Base-by-base conservation (phyloP, 352 stramenopile genomes). In the Pythium sp. region DNA sequence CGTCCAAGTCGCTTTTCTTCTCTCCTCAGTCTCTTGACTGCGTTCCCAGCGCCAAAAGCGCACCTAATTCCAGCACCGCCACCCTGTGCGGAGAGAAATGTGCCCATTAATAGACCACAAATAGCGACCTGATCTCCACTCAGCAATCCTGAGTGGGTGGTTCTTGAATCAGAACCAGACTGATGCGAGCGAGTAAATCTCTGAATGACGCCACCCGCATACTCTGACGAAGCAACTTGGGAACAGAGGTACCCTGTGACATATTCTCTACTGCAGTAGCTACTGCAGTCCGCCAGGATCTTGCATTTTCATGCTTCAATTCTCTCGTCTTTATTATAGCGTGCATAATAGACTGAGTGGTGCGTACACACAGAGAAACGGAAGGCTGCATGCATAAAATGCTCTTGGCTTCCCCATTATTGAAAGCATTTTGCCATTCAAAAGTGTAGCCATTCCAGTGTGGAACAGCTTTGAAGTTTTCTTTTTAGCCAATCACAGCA, bases 21-120 rank as follows among this genome's bases (percentile, higher is more conserved):
- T 41, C 53, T 20, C n/a, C 12, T 30, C 28, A 4, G 14, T 30
- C 12, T 58, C 26, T n/a, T 59, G 54, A 24, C 28, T 62, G 56
- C 32, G 32, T n/a, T 62, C 34, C 34, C 4, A 20, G 56, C 28
- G 30, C 20, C 18, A 30, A 22, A 36, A 30, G 32, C 5, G 32
- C 34, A 14, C n/a, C 56, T 62, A 62, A 62, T 62, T 62, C 56
- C 9, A 62, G 56, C 41, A 4, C 22, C 5, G 6, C 11, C 32
- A n/a, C 4, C 6, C n/a, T 61, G 47, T 34, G 32, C 56, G 14
- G 56, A 49, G 56, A 24, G 36, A 46, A 24, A 30, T 38, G 1
- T 1, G 1, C n/a, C 56, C 20, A 32, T 49, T 62, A 43, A 62
- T 62, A 62, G 56, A 62, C n/a, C 56, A 11, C 32, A 9, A 8